Base-by-base conservation (phyloP, 192 early-diverging fungal species). In the Chytriomyces sp. region DNA sequence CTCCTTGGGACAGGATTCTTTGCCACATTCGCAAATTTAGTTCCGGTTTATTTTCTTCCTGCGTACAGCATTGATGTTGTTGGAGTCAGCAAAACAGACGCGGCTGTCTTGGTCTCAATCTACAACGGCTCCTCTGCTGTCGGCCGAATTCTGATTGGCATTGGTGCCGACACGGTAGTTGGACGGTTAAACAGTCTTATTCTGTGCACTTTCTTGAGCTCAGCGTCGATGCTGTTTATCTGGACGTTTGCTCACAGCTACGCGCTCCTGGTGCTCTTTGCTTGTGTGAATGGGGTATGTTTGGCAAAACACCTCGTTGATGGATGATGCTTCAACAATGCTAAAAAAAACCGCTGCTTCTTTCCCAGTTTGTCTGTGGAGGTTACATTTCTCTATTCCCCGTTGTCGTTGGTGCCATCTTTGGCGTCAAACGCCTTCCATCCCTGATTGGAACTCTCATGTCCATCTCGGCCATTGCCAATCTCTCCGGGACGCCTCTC, bases 111-210 rank as follows among this genome's bases (percentile, higher is more conserved):
- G n/a, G 18, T 76, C 72, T 95, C 45, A 89, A 90, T 57, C 77
- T 94, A 49, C 83, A 93, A 92, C 76, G 92, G 89, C 43, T 87
- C 90, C 0, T 85, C 86, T 0, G 90, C 88, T 61, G 59, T 91
- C 8, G 92, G 92, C 5, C 87, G 92, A 61, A 83, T 93, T 64
- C 69, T 85, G 9, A 85, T 91, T 45, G 92, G 92, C 1, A 87
- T 85, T 57, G 82, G 82, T 13, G 91, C 92, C 11, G 92, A 93
- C 53, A 79, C 76, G 76, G 9, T 76, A 20, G 62, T 88, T 16
- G 92, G 92, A 28, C 88, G 89, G 64, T 77, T 92, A 75, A 92
- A 92, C 76, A 86, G 85, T 3, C 74, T 92, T 20, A 83, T 85
- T 45, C 72, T 82, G 0, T 89, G 87, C 67, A 81, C 80, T 1